These are phyloP conservation scores for Graphilbum sp. DNA, from an alignment of 2,329 filamentous ascomycete species.

Conservation along the genomic window DNA sequence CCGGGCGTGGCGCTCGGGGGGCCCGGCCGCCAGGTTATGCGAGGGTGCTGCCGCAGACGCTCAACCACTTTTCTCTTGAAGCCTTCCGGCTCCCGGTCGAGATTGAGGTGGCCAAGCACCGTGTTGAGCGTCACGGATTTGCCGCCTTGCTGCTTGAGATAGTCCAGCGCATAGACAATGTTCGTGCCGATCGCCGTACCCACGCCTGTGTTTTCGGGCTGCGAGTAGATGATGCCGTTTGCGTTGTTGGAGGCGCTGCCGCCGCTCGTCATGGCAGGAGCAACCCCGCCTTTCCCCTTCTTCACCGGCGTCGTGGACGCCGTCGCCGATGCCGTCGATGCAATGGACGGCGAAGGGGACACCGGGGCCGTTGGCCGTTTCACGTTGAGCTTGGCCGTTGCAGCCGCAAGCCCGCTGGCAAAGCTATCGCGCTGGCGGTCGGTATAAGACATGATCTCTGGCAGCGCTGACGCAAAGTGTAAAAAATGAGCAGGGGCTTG, in stretches of 20 bases:
- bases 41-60: constrained; percentile 49
- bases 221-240: constrained; percentile 44
- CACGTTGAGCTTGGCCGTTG: constrained; percentile 43
- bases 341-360: constrained; percentile 44
- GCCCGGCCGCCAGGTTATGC: constrained; percentile 40
- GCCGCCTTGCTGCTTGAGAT: constrained; percentile 57
- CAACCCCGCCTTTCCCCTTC: constrained; percentile 28
- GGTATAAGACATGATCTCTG: constrained; percentile 31
- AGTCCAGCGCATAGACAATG: constrained; percentile 72
- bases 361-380: constrained; percentile 35
- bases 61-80: constrained; percentile 48
- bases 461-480: background rate
- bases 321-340: constrained; percentile 27
- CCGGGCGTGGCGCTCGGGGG: constrained; percentile 28
- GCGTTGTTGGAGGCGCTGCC: background rate
- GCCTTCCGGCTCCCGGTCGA: constrained; percentile 44
- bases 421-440: constrained; percentile 49
- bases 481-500: too few relatives aligned
- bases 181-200: constrained; percentile 74
- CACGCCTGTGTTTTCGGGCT: constrained; percentile 59
- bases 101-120: constrained; percentile 65
- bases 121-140: constrained; percentile 55
- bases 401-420: constrained; percentile 43
- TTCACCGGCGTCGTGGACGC: constrained; percentile 47
- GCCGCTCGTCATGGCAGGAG: constrained; percentile 7